Percentiles rank a stretch among this genome's conserved stretches.
Conservation (phyloP, 257 asterid species). For the Coffea canephora region DNA sequence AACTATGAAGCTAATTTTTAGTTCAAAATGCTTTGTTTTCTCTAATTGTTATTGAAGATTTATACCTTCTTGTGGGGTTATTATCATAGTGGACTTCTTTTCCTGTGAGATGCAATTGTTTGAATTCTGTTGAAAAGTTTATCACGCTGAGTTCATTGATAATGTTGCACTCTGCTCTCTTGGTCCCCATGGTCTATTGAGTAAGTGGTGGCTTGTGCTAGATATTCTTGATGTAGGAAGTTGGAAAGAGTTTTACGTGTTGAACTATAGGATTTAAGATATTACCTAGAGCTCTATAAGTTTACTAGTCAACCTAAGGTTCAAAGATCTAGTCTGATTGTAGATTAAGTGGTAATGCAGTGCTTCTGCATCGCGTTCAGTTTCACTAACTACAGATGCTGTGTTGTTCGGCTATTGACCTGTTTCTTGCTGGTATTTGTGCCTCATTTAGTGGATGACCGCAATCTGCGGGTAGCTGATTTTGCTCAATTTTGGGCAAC, state of each 20-base stretch:
- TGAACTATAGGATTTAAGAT: conserved; percentile 24
- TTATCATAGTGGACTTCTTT: neutral
- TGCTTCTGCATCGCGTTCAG: conserved; percentile 78
- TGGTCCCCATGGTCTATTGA: neutral
- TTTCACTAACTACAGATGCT: conserved; percentile 93
- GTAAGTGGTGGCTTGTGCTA: conserved; percentile 6
- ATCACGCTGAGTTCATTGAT: neutral
- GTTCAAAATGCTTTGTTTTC: conserved; percentile 11
- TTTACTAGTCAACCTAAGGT: conserved; percentile 37
- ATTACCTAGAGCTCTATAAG: conserved; percentile 26
- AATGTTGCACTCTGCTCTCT: neutral
- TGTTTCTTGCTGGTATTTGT: conserved; percentile 96
- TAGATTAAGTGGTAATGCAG: conserved; percentile 81
- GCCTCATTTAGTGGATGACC: conserved; percentile 99
- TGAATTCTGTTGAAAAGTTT: conserved; percentile 3
- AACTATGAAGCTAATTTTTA: conserved; percentile 10
- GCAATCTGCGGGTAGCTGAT: conserved; percentile 99
- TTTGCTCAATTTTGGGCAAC: conserved; percentile 99
- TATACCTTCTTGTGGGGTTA: neutral
- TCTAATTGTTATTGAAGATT: conserved; percentile 1
- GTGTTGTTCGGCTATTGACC: conserved; percentile 92
- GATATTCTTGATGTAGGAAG: neutral
- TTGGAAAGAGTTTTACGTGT: conserved; percentile 1
- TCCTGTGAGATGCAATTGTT: neutral
- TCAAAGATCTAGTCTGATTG: conserved; percentile 41